phyloP scores from a whole-genome alignment of 257 asterid species.

The Penstemon davidsonii region DNA sequence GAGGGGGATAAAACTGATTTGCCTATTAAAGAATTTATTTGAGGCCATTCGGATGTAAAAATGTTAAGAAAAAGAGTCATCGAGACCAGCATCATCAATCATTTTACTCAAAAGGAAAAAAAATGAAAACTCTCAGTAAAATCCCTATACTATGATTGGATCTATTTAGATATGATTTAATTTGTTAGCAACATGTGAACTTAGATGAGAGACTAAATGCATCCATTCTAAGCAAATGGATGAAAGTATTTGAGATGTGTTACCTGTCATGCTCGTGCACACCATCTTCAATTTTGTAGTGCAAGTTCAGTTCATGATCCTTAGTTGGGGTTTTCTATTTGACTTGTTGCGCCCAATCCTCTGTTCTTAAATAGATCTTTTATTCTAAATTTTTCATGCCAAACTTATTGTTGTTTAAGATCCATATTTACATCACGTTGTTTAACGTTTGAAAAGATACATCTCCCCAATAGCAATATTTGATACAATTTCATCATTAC shows the following conservation, averaged over 20 bases:
- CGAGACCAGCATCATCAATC: neutral
- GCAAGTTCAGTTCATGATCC: neutral
- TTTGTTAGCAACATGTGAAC: neutral
- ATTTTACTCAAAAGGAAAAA: neutral
- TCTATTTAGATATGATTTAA: no score
- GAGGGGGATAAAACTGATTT: no score
- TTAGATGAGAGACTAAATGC: neutral
- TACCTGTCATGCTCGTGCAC: neutral
- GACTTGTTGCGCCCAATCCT: neutral
- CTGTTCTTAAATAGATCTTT: slow-evolving; percentile 1
- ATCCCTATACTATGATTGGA: no score
- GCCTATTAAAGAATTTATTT: no score
- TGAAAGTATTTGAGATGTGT: neutral
- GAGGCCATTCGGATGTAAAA: slow-evolving; percentile 5
- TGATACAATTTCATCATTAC: neutral
- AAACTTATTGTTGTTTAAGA: neutral
- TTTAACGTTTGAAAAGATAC: neutral
- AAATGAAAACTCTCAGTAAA: no score
- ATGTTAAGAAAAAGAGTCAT: neutral
- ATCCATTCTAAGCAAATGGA: neutral
- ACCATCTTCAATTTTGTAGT: neutral
- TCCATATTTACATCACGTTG: slow-evolving; percentile 6
- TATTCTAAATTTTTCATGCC: neutral
- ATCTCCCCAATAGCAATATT: slow-evolving; percentile 3
- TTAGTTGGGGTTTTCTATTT: neutral